Evolutionary conservation across 331 rosid genomes (phyloP), one percentile per base, ranked within the genome.

Genomic region (Phaseolus coccineus): DNA sequence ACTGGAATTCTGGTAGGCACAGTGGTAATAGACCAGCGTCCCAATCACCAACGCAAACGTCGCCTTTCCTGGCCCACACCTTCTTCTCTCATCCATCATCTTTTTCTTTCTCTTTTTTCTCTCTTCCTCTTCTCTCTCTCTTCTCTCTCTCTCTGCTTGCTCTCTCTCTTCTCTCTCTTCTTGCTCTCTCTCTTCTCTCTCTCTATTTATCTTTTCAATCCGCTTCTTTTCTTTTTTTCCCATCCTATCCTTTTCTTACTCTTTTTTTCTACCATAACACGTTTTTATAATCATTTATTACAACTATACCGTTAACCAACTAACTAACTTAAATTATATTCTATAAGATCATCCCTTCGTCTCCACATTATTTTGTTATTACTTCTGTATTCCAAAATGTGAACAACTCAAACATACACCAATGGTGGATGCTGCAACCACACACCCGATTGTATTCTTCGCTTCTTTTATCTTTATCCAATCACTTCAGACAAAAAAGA

Each of bases 1-100:
- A 77, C 89, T 84, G 4, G 97, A 87, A 78, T 93, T 84, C 6
- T 92, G 87, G 77, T 62, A 91, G 1, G 94, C 98, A 62, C 99
- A 95, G 88, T 95, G 98, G 79, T 95, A 95, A 79, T 95, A 95
- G 0, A 95, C 92, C 1, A 95, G 79, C 3, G 87, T 79, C 11
- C 94, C 94, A 56, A 97, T 91, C 1, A 89, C 67, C 57, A 93
- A 63, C 55, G 87, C 85, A 0, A 95, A 85, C 35, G 83, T 68
- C 69, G 93, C 80, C 28, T 85, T 85, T 22, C 97, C 97, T 1
- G 81, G 39, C 72, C 28, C 30, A 5, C 30, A 2, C 15, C 51
- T 44, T 0, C 28, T 22, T 64, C 57, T 16, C 15, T 40, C 82
- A 73, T 66, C 72, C 25, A 16, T 77, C 85, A 72, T 73, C 42